These are phyloP conservation scores for Penicillium paneum DNA, from an alignment of 2,329 filamentous ascomycete species.

Conservation along the genomic window DNA sequence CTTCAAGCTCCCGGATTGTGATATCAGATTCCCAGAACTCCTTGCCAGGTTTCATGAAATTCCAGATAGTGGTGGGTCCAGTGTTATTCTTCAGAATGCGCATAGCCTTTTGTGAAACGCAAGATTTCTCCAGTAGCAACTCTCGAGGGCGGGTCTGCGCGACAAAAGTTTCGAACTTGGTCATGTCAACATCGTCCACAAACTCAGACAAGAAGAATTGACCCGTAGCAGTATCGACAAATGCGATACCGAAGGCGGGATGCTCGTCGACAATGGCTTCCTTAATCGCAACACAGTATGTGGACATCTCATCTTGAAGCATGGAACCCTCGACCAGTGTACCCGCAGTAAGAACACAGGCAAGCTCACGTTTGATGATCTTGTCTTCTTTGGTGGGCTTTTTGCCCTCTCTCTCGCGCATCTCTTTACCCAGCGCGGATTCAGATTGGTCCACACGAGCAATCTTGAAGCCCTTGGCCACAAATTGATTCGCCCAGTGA, in stretches of 20 bases:
- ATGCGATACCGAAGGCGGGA: conserved; percentile 85
- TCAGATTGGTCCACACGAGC: conserved; percentile 96
- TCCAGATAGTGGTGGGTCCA: conserved; percentile 89
- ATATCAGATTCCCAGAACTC: conserved; percentile 91
- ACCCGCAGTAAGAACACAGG: conserved; percentile 85
- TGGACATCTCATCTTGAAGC: conserved; percentile 97
- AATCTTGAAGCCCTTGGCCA: conserved; percentile 97
- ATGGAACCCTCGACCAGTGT: conserved; percentile 94
- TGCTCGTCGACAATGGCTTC: conserved; percentile 66
- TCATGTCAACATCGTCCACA: conserved; percentile 85
- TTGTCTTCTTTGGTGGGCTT: conserved; percentile 73
- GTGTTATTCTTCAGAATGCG: conserved; percentile 97
- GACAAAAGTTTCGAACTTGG: conserved; percentile 94
- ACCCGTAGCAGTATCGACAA: conserved; percentile 92
- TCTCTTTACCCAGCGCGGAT: conserved; percentile 91
- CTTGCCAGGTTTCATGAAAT: conserved; percentile 76
- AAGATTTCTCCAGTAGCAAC: conserved; percentile 81
- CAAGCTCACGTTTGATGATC: conserved; percentile 85
- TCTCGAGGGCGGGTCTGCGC: conserved; percentile 89
- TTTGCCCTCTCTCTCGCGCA: conserved; percentile 78
- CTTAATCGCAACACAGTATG: conserved; percentile 94
- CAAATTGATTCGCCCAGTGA: conserved; percentile 97
- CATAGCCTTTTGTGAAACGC: conserved; percentile 79
- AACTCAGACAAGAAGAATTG: conserved; percentile 94
- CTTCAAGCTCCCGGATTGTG: conserved; percentile 75